Conservation (phyloP, 2,329 filamentous ascomycete genomes). For the Trichoderma polysporum region DNA sequence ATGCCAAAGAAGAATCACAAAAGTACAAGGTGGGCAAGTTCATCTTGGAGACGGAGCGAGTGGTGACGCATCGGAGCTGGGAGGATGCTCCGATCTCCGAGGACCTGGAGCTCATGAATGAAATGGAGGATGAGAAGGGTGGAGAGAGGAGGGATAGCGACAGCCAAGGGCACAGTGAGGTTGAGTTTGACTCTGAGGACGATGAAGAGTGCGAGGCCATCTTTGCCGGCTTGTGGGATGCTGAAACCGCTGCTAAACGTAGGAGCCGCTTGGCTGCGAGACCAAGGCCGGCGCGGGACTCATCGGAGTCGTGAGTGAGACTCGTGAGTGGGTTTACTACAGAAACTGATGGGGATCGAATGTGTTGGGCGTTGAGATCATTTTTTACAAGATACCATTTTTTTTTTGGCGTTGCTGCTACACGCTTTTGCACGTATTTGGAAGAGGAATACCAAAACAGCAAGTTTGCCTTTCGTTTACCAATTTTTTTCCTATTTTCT, state of each 20-base stretch:
- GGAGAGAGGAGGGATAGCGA: background rate
- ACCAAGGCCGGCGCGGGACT: conserved; percentile 24
- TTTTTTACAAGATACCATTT: conserved; percentile 7
- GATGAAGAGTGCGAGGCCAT: conserved; percentile 67
- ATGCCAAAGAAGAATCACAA: conserved; percentile 58
- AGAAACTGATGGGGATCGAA: background rate
- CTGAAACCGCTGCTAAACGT: conserved; percentile 49
- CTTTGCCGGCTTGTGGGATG: conserved; percentile 62
- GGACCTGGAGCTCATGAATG: conserved; percentile 15
- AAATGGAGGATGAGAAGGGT: conserved; percentile 2
- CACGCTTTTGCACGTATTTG: background rate
- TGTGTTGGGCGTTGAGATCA: background rate
- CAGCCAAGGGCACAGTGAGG: background rate
- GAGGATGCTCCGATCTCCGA: conserved; percentile 35
- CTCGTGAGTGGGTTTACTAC: background rate
- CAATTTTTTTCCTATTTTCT: background rate
- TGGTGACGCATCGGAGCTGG: conserved; percentile 55
- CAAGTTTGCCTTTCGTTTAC: background rate
- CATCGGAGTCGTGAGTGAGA: background rate
- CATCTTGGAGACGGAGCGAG: conserved; percentile 62
- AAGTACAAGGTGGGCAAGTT: conserved; percentile 69
- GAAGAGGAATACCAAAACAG: background rate
- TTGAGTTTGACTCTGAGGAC: conserved; percentile 20
- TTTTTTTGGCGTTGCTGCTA: background rate
- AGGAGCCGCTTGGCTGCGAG: conserved; percentile 40